phyloP scores from a whole-genome alignment of 108 stramenopile species.

The Discostella stelligeroides region DNA sequence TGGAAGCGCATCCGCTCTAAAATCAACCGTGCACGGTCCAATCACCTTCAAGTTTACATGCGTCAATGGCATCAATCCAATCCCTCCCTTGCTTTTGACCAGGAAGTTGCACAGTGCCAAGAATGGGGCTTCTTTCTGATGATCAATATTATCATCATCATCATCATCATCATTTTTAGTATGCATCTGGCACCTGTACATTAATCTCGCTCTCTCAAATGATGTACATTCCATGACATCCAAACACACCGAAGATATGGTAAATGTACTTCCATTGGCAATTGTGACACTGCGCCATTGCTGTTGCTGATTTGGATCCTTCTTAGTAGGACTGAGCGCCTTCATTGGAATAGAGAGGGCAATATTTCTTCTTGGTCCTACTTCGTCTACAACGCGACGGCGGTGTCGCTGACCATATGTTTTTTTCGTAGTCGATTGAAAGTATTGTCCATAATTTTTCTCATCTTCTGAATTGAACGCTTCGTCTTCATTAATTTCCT shows the following conservation, averaged over 20 bases:
- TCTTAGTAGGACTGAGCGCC: not conserved
- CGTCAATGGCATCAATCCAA: slow-evolving; percentile 17
- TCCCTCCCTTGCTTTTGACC: not conserved
- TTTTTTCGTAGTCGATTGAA: slow-evolving; percentile 2
- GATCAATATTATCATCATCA: not conserved
- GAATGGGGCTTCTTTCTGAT: slow-evolving; percentile 12
- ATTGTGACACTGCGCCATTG: slow-evolving; percentile 1
- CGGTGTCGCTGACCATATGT: too few species aligned
- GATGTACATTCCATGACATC: slow-evolving; percentile 12
- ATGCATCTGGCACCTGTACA: slow-evolving; percentile 27
- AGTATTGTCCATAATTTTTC: not conserved
- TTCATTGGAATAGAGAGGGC: not conserved
- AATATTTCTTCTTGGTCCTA: slow-evolving; percentile 2
- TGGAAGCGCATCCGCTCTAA: not conserved
- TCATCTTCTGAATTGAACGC: slow-evolving; percentile 11
- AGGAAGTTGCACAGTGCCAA: slow-evolving; percentile 28
- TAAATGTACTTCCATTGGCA: slow-evolving; percentile 19
- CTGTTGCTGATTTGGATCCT: not conserved
- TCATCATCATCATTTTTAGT: not conserved
- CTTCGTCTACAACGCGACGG: too few species aligned
- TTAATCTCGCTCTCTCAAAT: slow-evolving; percentile 9
- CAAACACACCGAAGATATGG: slow-evolving; percentile 23
- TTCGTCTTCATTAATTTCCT: slow-evolving; percentile 6
- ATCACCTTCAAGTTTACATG: slow-evolving; percentile 22
- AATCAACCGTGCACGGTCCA: slow-evolving; percentile 40